These are phyloP conservation scores for Yamadazyma taylorii DNA, from an alignment of 1,139 yeast genomes.

Conservation along the genomic window DNA sequence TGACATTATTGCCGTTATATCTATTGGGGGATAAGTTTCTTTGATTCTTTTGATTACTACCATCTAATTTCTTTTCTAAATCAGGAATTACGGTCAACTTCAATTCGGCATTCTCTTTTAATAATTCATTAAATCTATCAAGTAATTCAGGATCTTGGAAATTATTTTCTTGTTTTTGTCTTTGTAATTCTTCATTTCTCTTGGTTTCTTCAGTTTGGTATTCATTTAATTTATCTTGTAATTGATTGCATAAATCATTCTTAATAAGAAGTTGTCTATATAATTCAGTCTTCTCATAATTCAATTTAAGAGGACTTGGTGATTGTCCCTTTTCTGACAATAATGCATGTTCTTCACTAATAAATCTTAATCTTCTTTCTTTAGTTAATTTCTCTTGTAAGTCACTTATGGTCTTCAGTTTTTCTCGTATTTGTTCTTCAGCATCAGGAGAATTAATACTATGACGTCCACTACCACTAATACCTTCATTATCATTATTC, in stretches of 20 bases:
- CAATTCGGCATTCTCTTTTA: conserved; percentile 44
- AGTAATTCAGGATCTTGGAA: conserved; percentile 25
- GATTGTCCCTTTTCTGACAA: conserved; percentile 53
- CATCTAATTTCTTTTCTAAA: conserved; percentile 31
- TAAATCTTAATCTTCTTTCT: conserved; percentile 63
- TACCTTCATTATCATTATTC: conserved; percentile 4
- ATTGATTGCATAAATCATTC: conserved; percentile 46
- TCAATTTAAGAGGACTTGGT: conserved; percentile 56
- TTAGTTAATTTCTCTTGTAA: conserved; percentile 59
- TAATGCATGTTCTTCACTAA: conserved; percentile 69
- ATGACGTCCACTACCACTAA: conserved; percentile 11
- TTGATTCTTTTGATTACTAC: not conserved
- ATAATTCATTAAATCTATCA: conserved; percentile 39
- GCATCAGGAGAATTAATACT: conserved; percentile 15
- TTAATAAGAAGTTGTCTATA: conserved; percentile 47
- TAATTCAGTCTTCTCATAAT: conserved; percentile 56
- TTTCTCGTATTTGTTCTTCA: conserved; percentile 35
- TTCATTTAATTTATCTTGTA: conserved; percentile 43
- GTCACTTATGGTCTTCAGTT: conserved; percentile 48
- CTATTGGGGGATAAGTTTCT: conserved; percentile 4
- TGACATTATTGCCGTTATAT: conserved; percentile 4
- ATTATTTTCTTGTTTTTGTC: conserved; percentile 1
- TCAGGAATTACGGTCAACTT: conserved; percentile 42
- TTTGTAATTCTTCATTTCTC: conserved; percentile 4
- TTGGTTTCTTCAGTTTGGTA: conserved; percentile 16